Conservation (phyloP, 2,329 filamentous ascomycete genomes). For the Neobulgaria alba region DNA sequence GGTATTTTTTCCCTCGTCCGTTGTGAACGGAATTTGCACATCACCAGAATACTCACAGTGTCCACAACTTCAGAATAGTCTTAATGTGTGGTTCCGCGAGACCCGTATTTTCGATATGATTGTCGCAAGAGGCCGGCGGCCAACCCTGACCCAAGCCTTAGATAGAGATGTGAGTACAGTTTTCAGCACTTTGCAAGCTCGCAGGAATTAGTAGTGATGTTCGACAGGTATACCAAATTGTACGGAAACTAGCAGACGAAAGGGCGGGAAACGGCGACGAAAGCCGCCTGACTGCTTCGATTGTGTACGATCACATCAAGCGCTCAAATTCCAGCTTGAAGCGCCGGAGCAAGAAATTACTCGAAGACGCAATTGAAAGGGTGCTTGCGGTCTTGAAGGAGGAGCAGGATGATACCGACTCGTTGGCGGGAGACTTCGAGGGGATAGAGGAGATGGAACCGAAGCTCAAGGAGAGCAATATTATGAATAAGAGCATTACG, state of each 20-base stretch:
- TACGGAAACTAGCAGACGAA: slow-evolving; percentile 67
- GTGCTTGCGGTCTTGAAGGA: slow-evolving; percentile 65
- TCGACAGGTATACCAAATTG: slow-evolving; percentile 61
- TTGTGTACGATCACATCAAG: slow-evolving; percentile 73
- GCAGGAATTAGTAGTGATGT: not conserved
- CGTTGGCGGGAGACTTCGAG: slow-evolving; percentile 41
- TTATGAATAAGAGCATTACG: slow-evolving; percentile 58
- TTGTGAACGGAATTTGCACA: too few relatives aligned
- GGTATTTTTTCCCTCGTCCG: too few relatives aligned
- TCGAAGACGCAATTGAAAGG: slow-evolving; percentile 80
- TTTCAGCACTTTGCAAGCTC: not conserved
- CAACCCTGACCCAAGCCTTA: slow-evolving; percentile 44
- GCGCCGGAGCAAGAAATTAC: slow-evolving; percentile 67
- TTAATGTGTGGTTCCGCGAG: too few relatives aligned
- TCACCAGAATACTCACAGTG: too few relatives aligned
- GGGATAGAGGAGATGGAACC: slow-evolving; percentile 32
- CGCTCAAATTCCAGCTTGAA: slow-evolving; percentile 80
- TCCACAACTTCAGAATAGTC: too few relatives aligned
- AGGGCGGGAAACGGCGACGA: slow-evolving; percentile 42
- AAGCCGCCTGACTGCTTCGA: slow-evolving; percentile 47
- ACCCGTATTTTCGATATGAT: too few relatives aligned
- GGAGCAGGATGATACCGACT: slow-evolving; percentile 36
- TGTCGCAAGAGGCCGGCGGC: slow-evolving; percentile 32
- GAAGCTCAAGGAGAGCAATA: slow-evolving; percentile 41
- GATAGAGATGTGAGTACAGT: slow-evolving; percentile 43